Evolutionary conservation across 1,284 basidiomycete genomes (phyloP), one percentile per base, ranked within the genome.

Genomic region (Stygiomarasmius scandens): DNA sequence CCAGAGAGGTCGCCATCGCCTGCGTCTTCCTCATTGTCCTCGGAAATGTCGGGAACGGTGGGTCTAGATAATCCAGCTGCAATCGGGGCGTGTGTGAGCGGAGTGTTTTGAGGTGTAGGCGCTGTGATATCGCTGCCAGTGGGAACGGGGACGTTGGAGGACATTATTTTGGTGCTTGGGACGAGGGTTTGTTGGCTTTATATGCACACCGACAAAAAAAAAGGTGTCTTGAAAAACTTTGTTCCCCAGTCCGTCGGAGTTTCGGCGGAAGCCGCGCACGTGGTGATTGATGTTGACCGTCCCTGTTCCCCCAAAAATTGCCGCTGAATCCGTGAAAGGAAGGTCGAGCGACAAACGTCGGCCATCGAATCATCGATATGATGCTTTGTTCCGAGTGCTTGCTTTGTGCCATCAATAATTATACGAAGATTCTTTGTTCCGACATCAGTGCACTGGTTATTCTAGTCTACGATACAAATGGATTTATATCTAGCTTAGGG

Each of bases 31-130:
- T 88, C 87, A 58, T 79, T 82, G 64, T 84, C 84, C 68, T 89
- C 89, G 62, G 81, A 74, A 67, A 90, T 89, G 66, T 86, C 83
- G 54, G 88, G 87, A 52, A 89, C 83, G 9, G 83, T 87, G 22
- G 84, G 86, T 63, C 84, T 81, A 46, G 87, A 88, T 60, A 90
- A 76, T 62, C 87, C 83, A 57, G 75, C 75, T 22, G 85, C 79
- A 70, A 92, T 84, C 54, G 88, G 87, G 20, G 85, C 84, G 56
- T 86, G 84, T 61, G 78, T 83, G 66, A 92, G 77, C 16, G 90
- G 90, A 14, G 90, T 92, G 78, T 93, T 93, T 72, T 90, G 88
- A 14, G 90, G 90, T 22, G 90, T 93, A 20, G 90, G 90, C 3
- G 90, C 90, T 14, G 82, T 82, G 11, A 78, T 73, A 66, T 80